Percentiles rank a stretch among this genome's conserved stretches.
phyloP scores from a whole-genome alignment of 257 asterid species.

The Nicotiana benthamiana region DNA sequence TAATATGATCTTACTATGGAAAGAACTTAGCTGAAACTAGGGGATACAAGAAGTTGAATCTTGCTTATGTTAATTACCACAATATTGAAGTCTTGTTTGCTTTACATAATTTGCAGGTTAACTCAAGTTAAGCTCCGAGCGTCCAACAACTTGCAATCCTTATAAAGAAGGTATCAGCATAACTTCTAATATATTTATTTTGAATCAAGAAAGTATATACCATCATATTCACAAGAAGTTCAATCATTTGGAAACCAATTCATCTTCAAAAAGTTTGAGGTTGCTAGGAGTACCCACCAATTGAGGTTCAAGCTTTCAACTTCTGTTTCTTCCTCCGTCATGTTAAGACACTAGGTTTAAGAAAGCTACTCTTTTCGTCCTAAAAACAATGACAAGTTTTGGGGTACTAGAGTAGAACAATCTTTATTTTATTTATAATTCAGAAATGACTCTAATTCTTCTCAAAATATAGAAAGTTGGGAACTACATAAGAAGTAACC shows the following conservation, averaged over 20 bases:
- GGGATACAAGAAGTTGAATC: not conserved
- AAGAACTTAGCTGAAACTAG: not conserved
- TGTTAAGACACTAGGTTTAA: not conserved
- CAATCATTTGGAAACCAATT: not conserved
- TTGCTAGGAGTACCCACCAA: slow-evolving; percentile 2
- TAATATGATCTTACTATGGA: not conserved
- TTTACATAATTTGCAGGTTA: slow-evolving; percentile 1
- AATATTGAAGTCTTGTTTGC: not conserved
- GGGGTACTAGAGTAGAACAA: not conserved
- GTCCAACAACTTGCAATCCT: not conserved
- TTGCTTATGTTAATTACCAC: not conserved
- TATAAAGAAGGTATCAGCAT: not conserved
- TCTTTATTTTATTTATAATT: not conserved
- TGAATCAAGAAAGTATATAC: not conserved
- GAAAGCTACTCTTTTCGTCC: not conserved
- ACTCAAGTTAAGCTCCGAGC: not conserved
- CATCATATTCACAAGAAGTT: not conserved
- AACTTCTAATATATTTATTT: not conserved
- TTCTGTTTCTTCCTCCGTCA: not conserved
- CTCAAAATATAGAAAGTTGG: not conserved
- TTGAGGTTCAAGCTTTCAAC: not conserved
- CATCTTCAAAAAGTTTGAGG: not conserved
- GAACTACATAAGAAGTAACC: not conserved
- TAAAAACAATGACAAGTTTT: not conserved
- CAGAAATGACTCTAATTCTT: not conserved